Percentiles rank a stretch among this genome's conserved stretches.
phyloP scores from a whole-genome alignment of 495 filamentous ascomycete genomes.

The Ramalina peruviana region DNA sequence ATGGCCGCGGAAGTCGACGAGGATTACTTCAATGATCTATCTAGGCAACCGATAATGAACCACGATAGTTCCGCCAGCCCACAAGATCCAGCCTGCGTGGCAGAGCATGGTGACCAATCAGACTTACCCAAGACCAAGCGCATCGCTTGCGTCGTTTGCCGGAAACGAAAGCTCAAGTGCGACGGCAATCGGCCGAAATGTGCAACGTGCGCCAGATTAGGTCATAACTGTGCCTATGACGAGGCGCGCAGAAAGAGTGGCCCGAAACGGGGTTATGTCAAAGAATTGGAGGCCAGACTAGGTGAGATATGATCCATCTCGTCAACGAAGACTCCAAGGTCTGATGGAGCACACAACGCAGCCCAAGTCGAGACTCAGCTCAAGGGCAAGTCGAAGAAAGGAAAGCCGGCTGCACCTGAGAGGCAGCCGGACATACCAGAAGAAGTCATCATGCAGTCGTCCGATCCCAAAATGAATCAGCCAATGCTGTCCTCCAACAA shows the following conservation, averaged over 20 bases:
- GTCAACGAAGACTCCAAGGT: neutral
- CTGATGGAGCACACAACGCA: constrained; percentile 19
- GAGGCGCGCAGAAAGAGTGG: constrained; percentile 96
- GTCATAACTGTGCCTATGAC: constrained; percentile 89
- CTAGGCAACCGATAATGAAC: constrained; percentile 26
- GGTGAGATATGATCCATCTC: constrained; percentile 34
- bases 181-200: constrained; percentile 67
- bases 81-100: constrained; percentile 20
- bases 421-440: neutral
- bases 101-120: constrained; percentile 31
- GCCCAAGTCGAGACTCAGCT: constrained; percentile 91
- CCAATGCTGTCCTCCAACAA: constrained; percentile 5
- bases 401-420: constrained; percentile 22
- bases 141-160: constrained; percentile 92
- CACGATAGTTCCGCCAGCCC: constrained; percentile 18
- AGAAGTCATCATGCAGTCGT: neutral
- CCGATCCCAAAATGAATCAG: neutral
- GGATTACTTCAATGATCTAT: constrained; percentile 42
- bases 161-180: constrained; percentile 81
- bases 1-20: constrained; percentile 13
- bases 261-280: constrained; percentile 95
- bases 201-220: constrained; percentile 77
- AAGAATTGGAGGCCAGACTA: constrained; percentile 85
- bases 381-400: constrained; percentile 39
- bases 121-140: constrained; percentile 73